Evolutionary conservation across 1,139 yeast species (phyloP).

Genomic region (Wickerhamomyces sp.): DNA sequence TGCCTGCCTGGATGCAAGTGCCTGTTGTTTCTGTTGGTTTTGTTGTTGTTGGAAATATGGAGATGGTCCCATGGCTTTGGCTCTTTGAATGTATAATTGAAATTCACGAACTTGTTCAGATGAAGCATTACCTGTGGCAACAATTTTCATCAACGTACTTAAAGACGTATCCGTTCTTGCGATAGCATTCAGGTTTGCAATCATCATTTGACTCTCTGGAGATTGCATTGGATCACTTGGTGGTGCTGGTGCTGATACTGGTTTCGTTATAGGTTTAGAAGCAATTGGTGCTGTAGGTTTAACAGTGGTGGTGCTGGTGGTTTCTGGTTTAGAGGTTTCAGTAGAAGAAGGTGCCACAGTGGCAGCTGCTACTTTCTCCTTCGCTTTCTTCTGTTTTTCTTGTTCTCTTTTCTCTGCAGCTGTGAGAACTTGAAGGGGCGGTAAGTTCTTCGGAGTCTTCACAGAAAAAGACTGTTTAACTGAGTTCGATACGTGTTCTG

Average conservation of each 20-base stretch:
- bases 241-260: slow-evolving; percentile 19
- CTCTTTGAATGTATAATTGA: slow-evolving; percentile 73
- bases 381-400: not conserved
- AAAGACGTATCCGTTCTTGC: slow-evolving; percentile 69
- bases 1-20: slow-evolving; percentile 17
- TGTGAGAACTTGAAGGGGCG: not conserved
- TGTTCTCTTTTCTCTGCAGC: not conserved
- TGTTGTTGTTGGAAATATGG: slow-evolving; percentile 22
- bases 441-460: too few relatives aligned
- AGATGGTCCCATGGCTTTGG: slow-evolving; percentile 67
- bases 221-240: slow-evolving; percentile 45
- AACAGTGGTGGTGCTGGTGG: slow-evolving; percentile 10
- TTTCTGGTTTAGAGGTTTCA: slow-evolving; percentile 8
- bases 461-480: too few relatives aligned
- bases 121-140: slow-evolving; percentile 76
- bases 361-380: not conserved
- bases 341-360: not conserved
- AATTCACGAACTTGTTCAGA: slow-evolving; percentile 67
- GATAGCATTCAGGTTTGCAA: slow-evolving; percentile 72
- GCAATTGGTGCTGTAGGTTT: slow-evolving; percentile 2
- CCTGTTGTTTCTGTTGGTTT: slow-evolving; percentile 2
- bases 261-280: slow-evolving; percentile 7
- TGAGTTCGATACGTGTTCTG: not conserved
- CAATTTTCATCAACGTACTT: slow-evolving; percentile 69
- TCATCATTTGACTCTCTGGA: slow-evolving; percentile 71